Percentiles rank a stretch among this genome's conserved stretches.
These are phyloP conservation scores for Pseudogymnoascus pannorum DNA, from an alignment of 2,329 filamentous ascomycete genomes.

Conservation along the genomic window DNA sequence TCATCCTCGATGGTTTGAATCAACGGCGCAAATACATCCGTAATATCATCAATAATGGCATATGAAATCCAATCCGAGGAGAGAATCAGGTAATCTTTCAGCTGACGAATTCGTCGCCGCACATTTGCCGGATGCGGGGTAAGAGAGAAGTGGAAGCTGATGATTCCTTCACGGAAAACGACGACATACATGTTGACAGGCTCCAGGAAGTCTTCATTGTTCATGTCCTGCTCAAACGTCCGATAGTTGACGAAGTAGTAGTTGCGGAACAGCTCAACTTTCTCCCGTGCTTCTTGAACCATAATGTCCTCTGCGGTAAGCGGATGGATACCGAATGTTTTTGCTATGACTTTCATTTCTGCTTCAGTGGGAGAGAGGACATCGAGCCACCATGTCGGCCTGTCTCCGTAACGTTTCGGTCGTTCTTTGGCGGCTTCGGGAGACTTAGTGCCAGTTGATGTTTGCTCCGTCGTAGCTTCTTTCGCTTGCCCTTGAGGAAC, in stretches of 20 bases:
- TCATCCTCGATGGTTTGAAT: slow-evolving; percentile 93
- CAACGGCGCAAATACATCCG: slow-evolving; percentile 86
- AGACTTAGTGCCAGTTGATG: slow-evolving; percentile 39
- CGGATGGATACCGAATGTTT: slow-evolving; percentile 91
- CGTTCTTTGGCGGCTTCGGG: slow-evolving; percentile 31
- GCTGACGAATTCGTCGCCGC: slow-evolving; percentile 81
- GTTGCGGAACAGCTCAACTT: slow-evolving; percentile 92
- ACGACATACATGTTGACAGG: slow-evolving; percentile 97
- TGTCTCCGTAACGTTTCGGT: slow-evolving; percentile 60
- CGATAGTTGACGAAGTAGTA: slow-evolving; percentile 99
- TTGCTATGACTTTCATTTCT: slow-evolving; percentile 91
- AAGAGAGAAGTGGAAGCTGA: slow-evolving; percentile 96
- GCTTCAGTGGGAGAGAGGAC: slow-evolving; percentile 83
- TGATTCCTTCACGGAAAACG: slow-evolving; percentile 89
- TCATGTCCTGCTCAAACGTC: slow-evolving; percentile 90
- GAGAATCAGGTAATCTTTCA: slow-evolving; percentile 87
- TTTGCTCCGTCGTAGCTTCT: slow-evolving; percentile 20
- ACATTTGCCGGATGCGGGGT: slow-evolving; percentile 96
- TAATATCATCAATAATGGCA: slow-evolving; percentile 96
- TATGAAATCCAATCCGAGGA: slow-evolving; percentile 98
- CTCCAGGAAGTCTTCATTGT: slow-evolving; percentile 83
- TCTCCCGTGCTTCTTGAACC: slow-evolving; percentile 94
- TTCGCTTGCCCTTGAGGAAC: slow-evolving; percentile 18
- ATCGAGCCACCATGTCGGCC: slow-evolving; percentile 96
- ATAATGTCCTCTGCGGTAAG: slow-evolving; percentile 94